Percentiles rank a stretch among this genome's conserved stretches.
Evolutionary conservation across 768 basidiomycete species (phyloP).

Genomic region (Boletus rex-veris): DNA sequence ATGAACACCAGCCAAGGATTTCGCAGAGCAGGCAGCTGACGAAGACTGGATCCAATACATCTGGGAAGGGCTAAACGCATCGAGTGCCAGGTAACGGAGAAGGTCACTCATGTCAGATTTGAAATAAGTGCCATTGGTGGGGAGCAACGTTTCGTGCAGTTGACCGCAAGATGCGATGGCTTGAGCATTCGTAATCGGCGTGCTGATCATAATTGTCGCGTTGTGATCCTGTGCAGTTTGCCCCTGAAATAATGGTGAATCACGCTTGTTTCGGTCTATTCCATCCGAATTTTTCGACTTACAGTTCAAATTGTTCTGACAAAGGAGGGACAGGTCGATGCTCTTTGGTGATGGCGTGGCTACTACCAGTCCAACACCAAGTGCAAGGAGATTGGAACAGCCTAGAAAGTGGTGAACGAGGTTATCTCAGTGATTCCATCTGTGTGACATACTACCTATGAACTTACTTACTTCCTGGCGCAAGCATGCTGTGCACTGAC

Average conservation of each 20-base stretch:
- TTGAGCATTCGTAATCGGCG: neutral
- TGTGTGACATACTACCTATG: no score
- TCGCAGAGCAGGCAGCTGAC: constrained; percentile 1
- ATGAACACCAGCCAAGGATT: constrained; percentile 5
- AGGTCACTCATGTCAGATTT: constrained; percentile 4
- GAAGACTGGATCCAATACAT: constrained; percentile 10
- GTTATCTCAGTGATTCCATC: no score
- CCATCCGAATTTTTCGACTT: neutral
- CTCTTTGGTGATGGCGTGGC: constrained; percentile 3
- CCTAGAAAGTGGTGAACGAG: no score
- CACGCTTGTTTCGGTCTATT: neutral
- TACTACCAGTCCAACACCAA: neutral
- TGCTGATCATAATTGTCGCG: constrained; percentile 4
- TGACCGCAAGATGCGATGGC: constrained; percentile 4
- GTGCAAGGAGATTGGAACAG: neutral
- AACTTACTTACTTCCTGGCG: no score
- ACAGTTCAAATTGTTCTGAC: constrained; percentile 14
- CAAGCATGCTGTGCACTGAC: no score
- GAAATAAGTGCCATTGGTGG: constrained; percentile 9
- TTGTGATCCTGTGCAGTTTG: constrained; percentile 5
- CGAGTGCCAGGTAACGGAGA: constrained; percentile 8
- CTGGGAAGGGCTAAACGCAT: constrained; percentile 2
- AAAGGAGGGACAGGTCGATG: constrained; percentile 2
- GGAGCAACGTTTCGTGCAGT: constrained; percentile 5
- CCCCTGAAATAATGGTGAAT: neutral